Conservation (phyloP, 306 rosid genomes). For the Nissolia schottii region DNA sequence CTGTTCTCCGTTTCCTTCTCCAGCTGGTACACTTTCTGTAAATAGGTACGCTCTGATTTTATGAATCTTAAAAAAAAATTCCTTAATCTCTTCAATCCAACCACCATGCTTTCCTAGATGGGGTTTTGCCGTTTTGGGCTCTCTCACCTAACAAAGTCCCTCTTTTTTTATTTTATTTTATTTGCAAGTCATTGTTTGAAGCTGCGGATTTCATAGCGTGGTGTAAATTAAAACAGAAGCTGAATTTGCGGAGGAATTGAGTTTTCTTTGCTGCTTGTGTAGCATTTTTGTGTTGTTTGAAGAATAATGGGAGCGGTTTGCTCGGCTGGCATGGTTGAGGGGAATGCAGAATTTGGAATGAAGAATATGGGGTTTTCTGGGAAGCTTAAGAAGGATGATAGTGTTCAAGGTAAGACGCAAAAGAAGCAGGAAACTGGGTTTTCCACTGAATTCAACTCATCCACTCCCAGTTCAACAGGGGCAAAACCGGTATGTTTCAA, state of each 20-base stretch:
- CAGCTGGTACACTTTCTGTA: neutral
- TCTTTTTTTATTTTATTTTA: neutral
- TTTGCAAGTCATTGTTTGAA: neutral
- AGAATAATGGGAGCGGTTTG: slow-evolving; percentile 76
- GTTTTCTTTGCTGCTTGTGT: neutral
- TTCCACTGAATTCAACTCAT: slow-evolving; percentile 38
- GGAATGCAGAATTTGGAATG: slow-evolving; percentile 25
- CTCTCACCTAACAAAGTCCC: neutral
- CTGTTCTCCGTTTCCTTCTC: neutral
- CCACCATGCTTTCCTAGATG: neutral
- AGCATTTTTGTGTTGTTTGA: slow-evolving; percentile 1
- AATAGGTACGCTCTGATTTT: neutral
- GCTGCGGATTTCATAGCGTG: neutral
- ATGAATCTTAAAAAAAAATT: neutral
- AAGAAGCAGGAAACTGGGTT: slow-evolving; percentile 29
- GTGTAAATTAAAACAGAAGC: neutral
- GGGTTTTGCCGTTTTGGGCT: neutral
- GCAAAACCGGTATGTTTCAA: slow-evolving; percentile 41
- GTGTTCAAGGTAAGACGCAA: slow-evolving; percentile 30
- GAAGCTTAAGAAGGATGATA: slow-evolving; percentile 37
- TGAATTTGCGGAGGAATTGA: slow-evolving; percentile 10
- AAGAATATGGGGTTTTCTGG: slow-evolving; percentile 41
- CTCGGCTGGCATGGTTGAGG: slow-evolving; percentile 49
- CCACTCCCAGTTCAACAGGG: slow-evolving; percentile 24
- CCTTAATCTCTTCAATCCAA: neutral